Evolutionary conservation across 2,329 filamentous ascomycete species (phyloP).

Genomic region (Cladophialophora bantiana): DNA sequence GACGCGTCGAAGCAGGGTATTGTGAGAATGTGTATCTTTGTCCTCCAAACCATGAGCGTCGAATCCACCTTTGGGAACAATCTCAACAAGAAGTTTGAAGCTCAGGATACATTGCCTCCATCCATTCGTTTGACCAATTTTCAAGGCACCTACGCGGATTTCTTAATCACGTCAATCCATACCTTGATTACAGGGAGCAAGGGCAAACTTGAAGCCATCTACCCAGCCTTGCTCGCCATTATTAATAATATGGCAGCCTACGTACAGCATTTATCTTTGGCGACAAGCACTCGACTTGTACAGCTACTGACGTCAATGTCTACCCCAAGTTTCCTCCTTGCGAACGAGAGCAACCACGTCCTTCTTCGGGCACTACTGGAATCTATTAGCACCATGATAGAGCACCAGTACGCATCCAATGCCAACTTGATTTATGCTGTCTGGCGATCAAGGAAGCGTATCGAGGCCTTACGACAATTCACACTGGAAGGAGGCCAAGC

Average conservation of each 20-base stretch:
- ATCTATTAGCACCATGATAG: constrained; percentile 86
- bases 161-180: constrained; percentile 93
- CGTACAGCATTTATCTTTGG: constrained; percentile 75
- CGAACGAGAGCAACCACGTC: constrained; percentile 87
- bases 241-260: constrained; percentile 93
- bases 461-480: constrained; percentile 84
- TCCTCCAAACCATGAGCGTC: constrained; percentile 92
- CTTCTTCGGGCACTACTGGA: constrained; percentile 83
- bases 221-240: constrained; percentile 87
- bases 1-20: constrained; percentile 89
- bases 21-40: constrained; percentile 96
- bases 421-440: constrained; percentile 80
- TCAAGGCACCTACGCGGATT: constrained; percentile 89
- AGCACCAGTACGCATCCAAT: constrained; percentile 80
- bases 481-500: constrained; percentile 91
- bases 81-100: constrained; percentile 86
- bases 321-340: constrained; percentile 86
- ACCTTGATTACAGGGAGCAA: constrained; percentile 89
- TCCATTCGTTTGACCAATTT: constrained; percentile 85
- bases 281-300: constrained; percentile 80
- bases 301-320: constrained; percentile 93
- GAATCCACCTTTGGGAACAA: constrained; percentile 89
- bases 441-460: constrained; percentile 78
- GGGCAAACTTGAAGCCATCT: constrained; percentile 87
- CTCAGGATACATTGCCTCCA: constrained; percentile 83